Percentiles rank a stretch among this genome's conserved stretches.
These are phyloP conservation scores for Phytophthora pinifolia DNA, from an alignment of 352 stramenopile genomes.

Conservation along the genomic window DNA sequence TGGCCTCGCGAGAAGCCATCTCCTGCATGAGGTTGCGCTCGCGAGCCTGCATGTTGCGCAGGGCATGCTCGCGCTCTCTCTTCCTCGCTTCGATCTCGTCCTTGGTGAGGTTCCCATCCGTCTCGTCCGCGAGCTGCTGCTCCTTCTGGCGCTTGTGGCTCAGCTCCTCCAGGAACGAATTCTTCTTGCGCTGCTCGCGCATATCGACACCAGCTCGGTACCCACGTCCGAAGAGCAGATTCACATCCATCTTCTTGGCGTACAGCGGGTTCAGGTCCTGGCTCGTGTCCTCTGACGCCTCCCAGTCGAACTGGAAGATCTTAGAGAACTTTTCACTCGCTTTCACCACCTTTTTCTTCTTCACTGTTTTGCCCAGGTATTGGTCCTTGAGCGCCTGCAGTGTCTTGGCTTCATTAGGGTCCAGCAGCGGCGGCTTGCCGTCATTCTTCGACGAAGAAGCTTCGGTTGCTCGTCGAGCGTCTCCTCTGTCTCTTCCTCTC, in stretches of 20 bases:
- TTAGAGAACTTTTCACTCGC: constrained; percentile 93
- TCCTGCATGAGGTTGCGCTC: constrained; percentile 62
- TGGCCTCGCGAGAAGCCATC: constrained; percentile 65
- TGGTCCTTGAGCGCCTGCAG: constrained; percentile 86
- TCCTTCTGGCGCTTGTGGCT: constrained; percentile 87
- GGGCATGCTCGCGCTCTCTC: constrained; percentile 64
- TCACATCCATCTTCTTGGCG: constrained; percentile 85
- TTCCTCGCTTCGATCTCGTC: constrained; percentile 64
- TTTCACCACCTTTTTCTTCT: constrained; percentile 91
- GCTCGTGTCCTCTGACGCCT: constrained; percentile 91
- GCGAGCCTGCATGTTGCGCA: constrained; percentile 73
- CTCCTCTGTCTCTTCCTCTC: constrained; percentile 15
- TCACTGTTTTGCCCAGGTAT: constrained; percentile 85
- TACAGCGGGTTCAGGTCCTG: constrained; percentile 92
- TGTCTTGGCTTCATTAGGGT: constrained; percentile 68
- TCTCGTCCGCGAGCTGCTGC: constrained; percentile 65
- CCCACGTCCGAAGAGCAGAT: constrained; percentile 90
- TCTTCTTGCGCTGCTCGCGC: constrained; percentile 91
- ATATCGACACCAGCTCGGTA: constrained; percentile 94
- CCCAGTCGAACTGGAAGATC: constrained; percentile 95
- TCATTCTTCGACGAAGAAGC: constrained; percentile 15
- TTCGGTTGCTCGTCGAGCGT: constrained; percentile 2
- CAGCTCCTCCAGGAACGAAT: constrained; percentile 88
- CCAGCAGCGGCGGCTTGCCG: constrained; percentile 20
- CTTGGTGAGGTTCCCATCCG: constrained; percentile 54